Conservation (phyloP, 2,329 filamentous ascomycete genomes). For the Talaromyces sp. region DNA sequence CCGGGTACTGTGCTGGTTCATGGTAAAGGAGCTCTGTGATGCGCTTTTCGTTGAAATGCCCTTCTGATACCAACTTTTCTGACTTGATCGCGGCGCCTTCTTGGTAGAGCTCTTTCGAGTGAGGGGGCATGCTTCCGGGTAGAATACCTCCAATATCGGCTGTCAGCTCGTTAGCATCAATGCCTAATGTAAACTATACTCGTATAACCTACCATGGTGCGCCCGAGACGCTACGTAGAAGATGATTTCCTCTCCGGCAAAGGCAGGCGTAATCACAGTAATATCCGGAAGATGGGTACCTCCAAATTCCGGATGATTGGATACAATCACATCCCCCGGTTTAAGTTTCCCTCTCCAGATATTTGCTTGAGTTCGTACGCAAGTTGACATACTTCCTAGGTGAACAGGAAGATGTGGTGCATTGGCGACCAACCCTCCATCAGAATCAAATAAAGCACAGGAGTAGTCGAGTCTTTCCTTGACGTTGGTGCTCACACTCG, state of each 20-base stretch:
- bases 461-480: constrained; percentile 74
- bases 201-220: constrained; percentile 62
- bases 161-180: constrained; percentile 16
- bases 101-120: constrained; percentile 60
- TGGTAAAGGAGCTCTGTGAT: constrained; percentile 63
- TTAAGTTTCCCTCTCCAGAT: constrained; percentile 75
- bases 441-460: constrained; percentile 68
- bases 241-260: constrained; percentile 63
- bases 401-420: constrained; percentile 74
- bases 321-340: constrained; percentile 70
- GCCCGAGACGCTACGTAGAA: constrained; percentile 71
- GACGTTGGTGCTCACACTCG: constrained; percentile 72
- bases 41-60: constrained; percentile 65
- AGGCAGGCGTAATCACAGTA: constrained; percentile 69
- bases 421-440: constrained; percentile 69
- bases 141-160: constrained; percentile 75
- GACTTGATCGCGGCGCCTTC: constrained; percentile 62
- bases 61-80: constrained; percentile 42
- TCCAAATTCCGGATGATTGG: constrained; percentile 74
- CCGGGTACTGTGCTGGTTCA: constrained; percentile 65
- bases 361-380: constrained; percentile 66
- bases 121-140: constrained; percentile 72
- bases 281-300: constrained; percentile 76
- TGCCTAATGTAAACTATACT: neutral
- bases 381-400: constrained; percentile 73